Evolutionary conservation across 2,329 filamentous ascomycete genomes (phyloP).

Genomic region (Colletotrichum abscissum): DNA sequence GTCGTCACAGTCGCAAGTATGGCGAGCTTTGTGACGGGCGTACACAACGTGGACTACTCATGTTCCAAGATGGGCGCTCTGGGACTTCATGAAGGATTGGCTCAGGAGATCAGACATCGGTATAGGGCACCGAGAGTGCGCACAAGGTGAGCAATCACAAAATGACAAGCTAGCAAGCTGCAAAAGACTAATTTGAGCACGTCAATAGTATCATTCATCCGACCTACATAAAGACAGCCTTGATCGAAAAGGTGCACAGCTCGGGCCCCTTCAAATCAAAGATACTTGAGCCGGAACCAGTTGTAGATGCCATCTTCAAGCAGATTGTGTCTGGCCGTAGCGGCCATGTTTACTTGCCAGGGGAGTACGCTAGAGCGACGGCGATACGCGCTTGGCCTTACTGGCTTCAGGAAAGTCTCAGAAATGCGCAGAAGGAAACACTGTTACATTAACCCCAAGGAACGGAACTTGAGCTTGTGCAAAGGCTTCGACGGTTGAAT

Average conservation of each 20-base stretch:
- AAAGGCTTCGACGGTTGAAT: not conserved
- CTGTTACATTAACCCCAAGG: not conserved
- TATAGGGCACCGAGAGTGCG: constrained; percentile 51
- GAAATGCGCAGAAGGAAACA: constrained; percentile 9
- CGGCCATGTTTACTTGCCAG: constrained; percentile 21
- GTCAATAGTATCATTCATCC: constrained; percentile 12
- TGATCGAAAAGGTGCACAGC: constrained; percentile 16
- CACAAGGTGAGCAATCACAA: constrained; percentile 40
- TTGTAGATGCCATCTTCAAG: constrained; percentile 17
- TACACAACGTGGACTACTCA: constrained; percentile 62
- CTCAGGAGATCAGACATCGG: constrained; percentile 48
- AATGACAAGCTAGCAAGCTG: not conserved
- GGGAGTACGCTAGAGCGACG: not conserved
- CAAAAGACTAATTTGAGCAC: not conserved
- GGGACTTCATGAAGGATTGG: constrained; percentile 62
- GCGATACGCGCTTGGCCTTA: constrained; percentile 6
- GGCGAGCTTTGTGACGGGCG: constrained; percentile 58
- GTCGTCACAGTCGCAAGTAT: constrained; percentile 64
- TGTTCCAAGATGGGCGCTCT: constrained; percentile 63
- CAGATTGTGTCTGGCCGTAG: constrained; percentile 29
- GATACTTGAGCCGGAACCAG: constrained; percentile 18
- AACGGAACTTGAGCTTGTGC: not conserved
- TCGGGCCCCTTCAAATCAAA: constrained; percentile 11
- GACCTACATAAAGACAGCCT: constrained; percentile 14
- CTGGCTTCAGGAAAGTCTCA: not conserved